Conservation (phyloP, 805 yeast species). For the Debaryomyces castellii region DNA sequence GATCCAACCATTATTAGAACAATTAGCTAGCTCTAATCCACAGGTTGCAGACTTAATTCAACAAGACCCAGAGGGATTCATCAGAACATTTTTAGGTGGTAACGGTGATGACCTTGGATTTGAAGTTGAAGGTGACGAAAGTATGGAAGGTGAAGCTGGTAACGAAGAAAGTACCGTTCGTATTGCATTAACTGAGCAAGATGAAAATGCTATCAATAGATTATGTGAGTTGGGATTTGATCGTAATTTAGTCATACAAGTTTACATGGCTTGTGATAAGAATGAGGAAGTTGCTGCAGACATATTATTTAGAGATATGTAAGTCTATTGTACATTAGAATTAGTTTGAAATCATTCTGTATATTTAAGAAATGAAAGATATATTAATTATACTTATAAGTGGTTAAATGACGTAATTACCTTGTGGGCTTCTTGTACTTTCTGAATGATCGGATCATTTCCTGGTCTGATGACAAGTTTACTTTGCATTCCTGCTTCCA, state of each 20-base stretch:
- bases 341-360: constrained; percentile 6
- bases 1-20: constrained; percentile 79
- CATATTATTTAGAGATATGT: constrained; percentile 62
- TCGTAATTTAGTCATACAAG: constrained; percentile 82
- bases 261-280: constrained; percentile 96
- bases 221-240: constrained; percentile 93
- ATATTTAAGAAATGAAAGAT: neutral
- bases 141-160: constrained; percentile 40
- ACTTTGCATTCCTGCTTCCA: constrained; percentile 58
- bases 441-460: constrained; percentile 50
- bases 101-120: constrained; percentile 51
- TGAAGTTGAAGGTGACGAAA: constrained; percentile 36
- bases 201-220: constrained; percentile 85
- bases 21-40: constrained; percentile 78
- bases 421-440: constrained; percentile 19
- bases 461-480: constrained; percentile 72
- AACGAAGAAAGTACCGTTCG: constrained; percentile 42
- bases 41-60: constrained; percentile 78
- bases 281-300: constrained; percentile 97
- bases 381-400: constrained; percentile 4
- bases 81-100: constrained; percentile 67
- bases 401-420: constrained; percentile 15
- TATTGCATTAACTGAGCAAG: constrained; percentile 72
- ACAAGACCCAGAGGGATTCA: constrained; percentile 85
- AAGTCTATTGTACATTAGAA: constrained; percentile 12